Base-by-base conservation (phyloP, 2,329 filamentous ascomycete species). In the Dendrostoma leiphaemia region DNA sequence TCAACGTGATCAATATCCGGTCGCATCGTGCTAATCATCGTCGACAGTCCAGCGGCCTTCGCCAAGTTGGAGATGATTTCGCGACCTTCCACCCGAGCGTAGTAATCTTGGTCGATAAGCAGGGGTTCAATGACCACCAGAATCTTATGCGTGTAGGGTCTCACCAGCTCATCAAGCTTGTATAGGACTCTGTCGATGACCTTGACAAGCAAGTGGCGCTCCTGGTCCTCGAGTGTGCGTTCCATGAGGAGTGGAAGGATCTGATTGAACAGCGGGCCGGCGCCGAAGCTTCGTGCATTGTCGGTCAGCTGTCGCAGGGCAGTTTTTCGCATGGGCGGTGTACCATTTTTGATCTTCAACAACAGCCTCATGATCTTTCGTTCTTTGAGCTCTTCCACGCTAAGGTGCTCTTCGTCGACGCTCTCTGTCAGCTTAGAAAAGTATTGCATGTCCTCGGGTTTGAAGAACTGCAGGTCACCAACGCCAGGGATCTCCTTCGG, bases 1-100 rank as follows among this genome's bases (percentile, higher is more conserved):
- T 99, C 94, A 24, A 95, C 90, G 65, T 99, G 94, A 64, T 99
- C 94, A 61, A 99, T 96, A 81, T 99, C 94, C 0, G 94, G 95
- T 65, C 94, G 83, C 94, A 99, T 99, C 8, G 92, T 96, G 74
- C 91, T 96, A 70, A 99, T 99, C 94, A 99, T 99, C 63, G 95
- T 94, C 17, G 94, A 94, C 51, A 99, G 82, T 68, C 94, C 95
- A 59, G 95, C 94, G 23, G 94, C 94, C 73, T 99, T 99, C 68
- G 89, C 90, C 47, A 99, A 83, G 69, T 99, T 99, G 52, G 93
- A 97, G 64, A 99, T 99, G 64, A 99, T 99, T 71, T 99, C 94
- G 63, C 94, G 90, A 71, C 94, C 94, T 72, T 99, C 94, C 5
- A 99, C 94, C 69, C 94, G 88, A 38, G 95, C 94, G 71, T 99